A percentile compares a stretch with the other conserved stretches of the same genome.
phyloP scores from a whole-genome alignment of 2,329 filamentous ascomycete species.

The Fusarium clavum region DNA sequence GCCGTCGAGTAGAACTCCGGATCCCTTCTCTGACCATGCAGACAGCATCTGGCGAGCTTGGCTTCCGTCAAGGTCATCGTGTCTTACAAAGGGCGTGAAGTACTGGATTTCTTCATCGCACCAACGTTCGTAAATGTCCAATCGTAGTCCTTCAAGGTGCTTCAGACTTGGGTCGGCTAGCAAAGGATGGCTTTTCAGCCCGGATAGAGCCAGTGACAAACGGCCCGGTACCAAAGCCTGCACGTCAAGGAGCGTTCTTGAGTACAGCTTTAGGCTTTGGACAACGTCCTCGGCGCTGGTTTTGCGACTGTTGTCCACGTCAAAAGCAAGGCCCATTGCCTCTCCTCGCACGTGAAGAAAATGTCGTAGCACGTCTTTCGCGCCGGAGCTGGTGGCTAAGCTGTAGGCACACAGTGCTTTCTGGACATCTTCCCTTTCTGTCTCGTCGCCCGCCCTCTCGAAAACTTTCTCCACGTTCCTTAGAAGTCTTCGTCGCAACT shows the following conservation, averaged over 20 bases:
- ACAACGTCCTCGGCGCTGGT: slow-evolving; percentile 64
- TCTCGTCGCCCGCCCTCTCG: slow-evolving; percentile 67
- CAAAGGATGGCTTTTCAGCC: slow-evolving; percentile 76
- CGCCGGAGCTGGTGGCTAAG: slow-evolving; percentile 81
- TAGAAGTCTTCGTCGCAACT: slow-evolving; percentile 71
- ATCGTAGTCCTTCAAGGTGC: slow-evolving; percentile 74
- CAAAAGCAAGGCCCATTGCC: slow-evolving; percentile 73
- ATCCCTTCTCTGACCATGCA: slow-evolving; percentile 72
- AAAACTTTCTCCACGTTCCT: slow-evolving; percentile 77
- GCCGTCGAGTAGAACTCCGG: slow-evolving; percentile 70
- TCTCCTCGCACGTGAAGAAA: slow-evolving; percentile 80
- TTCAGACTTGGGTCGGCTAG: slow-evolving; percentile 77
- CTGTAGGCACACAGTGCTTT: slow-evolving; percentile 85
- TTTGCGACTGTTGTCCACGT: slow-evolving; percentile 57
- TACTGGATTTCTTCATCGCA: slow-evolving; percentile 84
- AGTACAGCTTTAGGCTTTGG: slow-evolving; percentile 76
- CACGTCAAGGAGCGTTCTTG: slow-evolving; percentile 80
- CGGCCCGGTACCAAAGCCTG: slow-evolving; percentile 79
- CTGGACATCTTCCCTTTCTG: slow-evolving; percentile 66
- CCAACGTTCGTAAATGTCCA: slow-evolving; percentile 84
- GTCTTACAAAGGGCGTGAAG: slow-evolving; percentile 88
- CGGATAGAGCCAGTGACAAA: slow-evolving; percentile 75
- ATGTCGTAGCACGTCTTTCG: slow-evolving; percentile 80
- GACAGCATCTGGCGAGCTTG: slow-evolving; percentile 71
- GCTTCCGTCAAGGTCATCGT: slow-evolving; percentile 76